Base-by-base conservation (phyloP, 2,329 filamentous ascomycete genomes). In the Hymenoscyphus repandus region DNA sequence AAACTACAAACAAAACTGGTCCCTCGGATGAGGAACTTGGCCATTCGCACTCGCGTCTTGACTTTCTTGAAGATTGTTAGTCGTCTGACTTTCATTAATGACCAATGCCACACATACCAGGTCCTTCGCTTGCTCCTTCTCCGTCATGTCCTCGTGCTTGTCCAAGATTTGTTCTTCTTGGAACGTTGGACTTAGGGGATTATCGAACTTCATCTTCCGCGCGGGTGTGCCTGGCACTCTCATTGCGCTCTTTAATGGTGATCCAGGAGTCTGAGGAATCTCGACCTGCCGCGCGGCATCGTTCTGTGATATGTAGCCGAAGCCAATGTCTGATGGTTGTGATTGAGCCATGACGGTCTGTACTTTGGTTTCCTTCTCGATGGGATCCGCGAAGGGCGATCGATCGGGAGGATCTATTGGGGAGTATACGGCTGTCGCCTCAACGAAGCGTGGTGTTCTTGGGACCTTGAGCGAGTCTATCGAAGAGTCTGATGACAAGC, bases 1-100 rank as follows among this genome's bases (percentile, higher is more conserved):
- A 97, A 78, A 69, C 88, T 92, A 76, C 93, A 99, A 70, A 89
- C 90, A 70, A 99, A 97, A 77, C 92, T 96, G 72, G 97, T 88
- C 50, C 90, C 86, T 58, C 93, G 86, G n/a, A 99, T 83, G 56
- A 95, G 82, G 62, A 97, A 85, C 75, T 99, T 99, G 61, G 92
- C 93, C 70, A 97, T 78, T 42, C 93, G 84, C 32, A 97, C 91
- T 60, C 90, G 83, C 33, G 85, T 85, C 74, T 96, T 97, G 69
- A 95, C 82, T 85, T 88, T 95, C 92, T 96, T 66, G 42, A 60
- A 61, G 68, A 62, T 64, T 56, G 68, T 76, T 68, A 76, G 67
- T 48, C 40, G 39, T 31, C 34, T 36, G 39, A 44, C 37, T 13
- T 51, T n/a, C 12, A 30, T 6, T 27, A 13, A 44, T 45, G 22